Conservation (phyloP, 1,139 yeast genomes). For the Pichia sp. region DNA sequence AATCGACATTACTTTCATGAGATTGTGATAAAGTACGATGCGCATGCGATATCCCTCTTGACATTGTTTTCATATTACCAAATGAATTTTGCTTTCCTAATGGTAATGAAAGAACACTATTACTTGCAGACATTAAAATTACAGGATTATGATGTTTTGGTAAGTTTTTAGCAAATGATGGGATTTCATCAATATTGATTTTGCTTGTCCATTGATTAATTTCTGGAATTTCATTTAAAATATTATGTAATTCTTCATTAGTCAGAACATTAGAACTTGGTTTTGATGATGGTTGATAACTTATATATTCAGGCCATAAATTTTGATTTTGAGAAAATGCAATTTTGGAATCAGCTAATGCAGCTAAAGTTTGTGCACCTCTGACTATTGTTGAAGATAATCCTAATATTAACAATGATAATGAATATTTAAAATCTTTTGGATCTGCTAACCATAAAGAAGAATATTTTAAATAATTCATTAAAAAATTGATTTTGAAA, state of each 20-base stretch:
- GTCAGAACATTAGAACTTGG: conserved; percentile 7
- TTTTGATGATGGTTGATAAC: conserved; percentile 6
- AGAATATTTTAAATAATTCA: conserved; percentile 21
- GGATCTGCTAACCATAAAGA: conserved; percentile 19
- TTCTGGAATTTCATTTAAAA: not conserved
- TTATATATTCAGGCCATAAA: conserved; percentile 14
- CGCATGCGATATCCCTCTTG: not conserved
- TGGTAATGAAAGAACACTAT: conserved; percentile 12
- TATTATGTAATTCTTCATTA: conserved; percentile 1
- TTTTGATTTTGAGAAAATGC: conserved; percentile 8
- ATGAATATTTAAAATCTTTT: conserved; percentile 17
- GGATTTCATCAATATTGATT: conserved; percentile 8
- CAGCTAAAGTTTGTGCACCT: conserved; percentile 6
- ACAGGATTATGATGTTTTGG: conserved; percentile 14
- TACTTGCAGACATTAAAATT: conserved; percentile 12
- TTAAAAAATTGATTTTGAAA: conserved; percentile 22
- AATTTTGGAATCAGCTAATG: conserved; percentile 11
- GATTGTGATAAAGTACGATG: too few relatives aligned
- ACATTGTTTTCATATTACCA: not conserved
- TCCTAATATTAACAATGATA: conserved; percentile 17
- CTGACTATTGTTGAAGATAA: conserved; percentile 7
- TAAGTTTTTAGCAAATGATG: conserved; percentile 13
- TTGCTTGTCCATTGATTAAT: conserved; percentile 12
- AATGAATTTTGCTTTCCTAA: not conserved
- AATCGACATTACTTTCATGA: not conserved